Conservation (phyloP, 2,329 filamentous ascomycete genomes). For the Diaporthe sp. region DNA sequence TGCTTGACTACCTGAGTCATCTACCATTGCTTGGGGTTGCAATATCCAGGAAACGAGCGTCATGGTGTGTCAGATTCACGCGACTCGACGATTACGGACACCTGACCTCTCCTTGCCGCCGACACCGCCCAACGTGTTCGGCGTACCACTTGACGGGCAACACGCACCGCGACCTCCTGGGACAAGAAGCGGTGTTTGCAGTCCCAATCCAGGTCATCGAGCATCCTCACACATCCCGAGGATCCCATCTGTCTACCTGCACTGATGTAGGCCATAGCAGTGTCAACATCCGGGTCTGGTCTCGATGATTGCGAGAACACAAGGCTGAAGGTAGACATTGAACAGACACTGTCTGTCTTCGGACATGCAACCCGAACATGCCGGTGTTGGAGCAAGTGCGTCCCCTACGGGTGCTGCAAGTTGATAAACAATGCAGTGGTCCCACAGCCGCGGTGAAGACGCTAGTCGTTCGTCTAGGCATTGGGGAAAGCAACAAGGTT, state of each 20-base stretch:
- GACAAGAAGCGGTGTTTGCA: slow-evolving; percentile 9
- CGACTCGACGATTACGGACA: slow-evolving; percentile 25
- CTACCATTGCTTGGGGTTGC: background rate
- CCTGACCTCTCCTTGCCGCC: slow-evolving; percentile 16
- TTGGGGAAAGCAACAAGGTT: slow-evolving; percentile 27
- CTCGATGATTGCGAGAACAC: background rate
- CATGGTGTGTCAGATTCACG: slow-evolving; percentile 27
- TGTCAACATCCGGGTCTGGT: background rate
- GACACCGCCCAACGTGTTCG: slow-evolving; percentile 12
- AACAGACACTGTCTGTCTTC: background rate
- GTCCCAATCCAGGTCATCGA: background rate
- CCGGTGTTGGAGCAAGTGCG: slow-evolving; percentile 10
- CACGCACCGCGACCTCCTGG: background rate
- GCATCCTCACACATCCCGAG: background rate
- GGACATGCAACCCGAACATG: slow-evolving; percentile 14
- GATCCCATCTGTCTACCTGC: background rate
- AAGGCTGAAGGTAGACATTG: background rate
- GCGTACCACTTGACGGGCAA: slow-evolving; percentile 8
- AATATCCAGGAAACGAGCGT: slow-evolving; percentile 9
- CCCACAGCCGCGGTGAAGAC: slow-evolving; percentile 2
- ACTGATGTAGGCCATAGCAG: background rate
- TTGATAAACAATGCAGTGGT: slow-evolving; percentile 13
- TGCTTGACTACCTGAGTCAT: slow-evolving; percentile 22
- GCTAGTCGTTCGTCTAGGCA: slow-evolving; percentile 18
- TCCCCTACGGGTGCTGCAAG: background rate